Percentiles rank a stretch among this genome's conserved stretches.
Evolutionary conservation across 352 stramenopile species (phyloP).

Genomic region (Globisporangium irregulare): DNA sequence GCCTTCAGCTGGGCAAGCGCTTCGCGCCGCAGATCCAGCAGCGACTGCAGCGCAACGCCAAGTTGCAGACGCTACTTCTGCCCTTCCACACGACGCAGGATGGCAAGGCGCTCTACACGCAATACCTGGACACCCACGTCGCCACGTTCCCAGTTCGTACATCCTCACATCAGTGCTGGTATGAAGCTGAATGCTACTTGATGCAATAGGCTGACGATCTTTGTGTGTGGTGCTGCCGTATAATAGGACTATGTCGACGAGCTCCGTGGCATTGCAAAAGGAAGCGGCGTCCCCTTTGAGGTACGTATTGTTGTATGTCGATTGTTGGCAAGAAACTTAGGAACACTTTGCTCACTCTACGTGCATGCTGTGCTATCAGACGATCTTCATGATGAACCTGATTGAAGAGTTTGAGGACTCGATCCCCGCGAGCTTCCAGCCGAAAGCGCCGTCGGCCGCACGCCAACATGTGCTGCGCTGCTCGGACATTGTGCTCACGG

Average conservation of each 20-base stretch:
- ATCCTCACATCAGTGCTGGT: neutral
- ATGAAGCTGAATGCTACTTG: neutral
- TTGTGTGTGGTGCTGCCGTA: neutral
- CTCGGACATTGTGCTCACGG: conserved; percentile 67
- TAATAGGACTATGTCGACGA: conserved; percentile 67
- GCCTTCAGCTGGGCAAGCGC: conserved; percentile 36
- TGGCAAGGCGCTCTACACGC: conserved; percentile 35
- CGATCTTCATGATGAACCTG: conserved; percentile 72
- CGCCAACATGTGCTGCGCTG: conserved; percentile 45
- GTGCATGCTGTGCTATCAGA: conserved; percentile 14
- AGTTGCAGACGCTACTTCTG: conserved; percentile 59
- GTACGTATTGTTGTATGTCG: conserved; percentile 2
- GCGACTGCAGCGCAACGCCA: conserved; percentile 36
- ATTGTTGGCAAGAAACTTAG: neutral
- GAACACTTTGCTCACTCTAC: neutral
- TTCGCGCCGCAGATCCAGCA: conserved; percentile 52
- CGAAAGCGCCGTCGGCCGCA: conserved; percentile 15
- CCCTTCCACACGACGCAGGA: conserved; percentile 42
- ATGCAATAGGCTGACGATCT: neutral
- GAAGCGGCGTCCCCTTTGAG: conserved; percentile 54
- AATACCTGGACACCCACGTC: conserved; percentile 47
- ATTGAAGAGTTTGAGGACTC: conserved; percentile 69
- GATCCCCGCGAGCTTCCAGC: conserved; percentile 40
- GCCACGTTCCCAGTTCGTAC: conserved; percentile 46
- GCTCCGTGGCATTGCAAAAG: conserved; percentile 54